Percentiles rank a stretch among this genome's conserved stretches.
These are phyloP conservation scores for Penicillium hordei DNA, from an alignment of 2,329 filamentous ascomycete species.

Conservation along the genomic window DNA sequence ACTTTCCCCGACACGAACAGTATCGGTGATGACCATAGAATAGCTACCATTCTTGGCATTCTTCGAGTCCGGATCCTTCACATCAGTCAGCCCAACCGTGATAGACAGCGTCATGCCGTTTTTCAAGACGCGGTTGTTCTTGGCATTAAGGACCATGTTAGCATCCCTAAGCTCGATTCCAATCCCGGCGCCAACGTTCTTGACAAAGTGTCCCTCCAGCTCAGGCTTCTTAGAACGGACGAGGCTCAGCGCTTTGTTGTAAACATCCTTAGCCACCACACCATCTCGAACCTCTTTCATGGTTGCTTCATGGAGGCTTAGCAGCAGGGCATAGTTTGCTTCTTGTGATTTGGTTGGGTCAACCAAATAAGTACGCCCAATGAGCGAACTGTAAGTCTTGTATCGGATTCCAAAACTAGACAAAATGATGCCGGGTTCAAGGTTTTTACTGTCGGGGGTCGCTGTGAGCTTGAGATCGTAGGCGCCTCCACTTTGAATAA, in stretches of 20 bases:
- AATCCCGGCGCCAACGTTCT: slow-evolving; percentile 87
- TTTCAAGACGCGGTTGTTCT: slow-evolving; percentile 78
- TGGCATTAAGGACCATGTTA: slow-evolving; percentile 80
- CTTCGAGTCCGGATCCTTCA: slow-evolving; percentile 81
- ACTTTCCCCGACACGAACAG: slow-evolving; percentile 74
- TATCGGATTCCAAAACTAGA: slow-evolving; percentile 90
- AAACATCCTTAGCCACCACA: slow-evolving; percentile 82
- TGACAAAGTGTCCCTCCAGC: slow-evolving; percentile 89
- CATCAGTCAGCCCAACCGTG: slow-evolving; percentile 83
- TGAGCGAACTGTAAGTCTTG: slow-evolving; percentile 90
- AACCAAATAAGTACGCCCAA: slow-evolving; percentile 91
- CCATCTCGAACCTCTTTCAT: slow-evolving; percentile 90
- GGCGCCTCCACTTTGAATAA: slow-evolving; percentile 91
- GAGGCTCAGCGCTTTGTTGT: slow-evolving; percentile 76
- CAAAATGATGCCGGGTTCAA: slow-evolving; percentile 92
- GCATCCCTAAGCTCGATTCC: slow-evolving; percentile 87
- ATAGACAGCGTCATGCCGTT: slow-evolving; percentile 97
- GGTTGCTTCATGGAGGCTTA: slow-evolving; percentile 81
- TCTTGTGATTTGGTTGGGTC: slow-evolving; percentile 97
- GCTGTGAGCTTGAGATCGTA: slow-evolving; percentile 83
- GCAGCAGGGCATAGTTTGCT: slow-evolving; percentile 85
- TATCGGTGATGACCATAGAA: slow-evolving; percentile 87
- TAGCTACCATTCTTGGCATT: slow-evolving; percentile 89
- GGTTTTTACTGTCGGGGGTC: slow-evolving; percentile 75
- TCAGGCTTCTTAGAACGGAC: slow-evolving; percentile 92